A percentile compares a stretch with the other conserved stretches of the same genome.
Evolutionary conservation across 2,329 filamentous ascomycete species (phyloP).

Genomic region (Venturia effusa): DNA sequence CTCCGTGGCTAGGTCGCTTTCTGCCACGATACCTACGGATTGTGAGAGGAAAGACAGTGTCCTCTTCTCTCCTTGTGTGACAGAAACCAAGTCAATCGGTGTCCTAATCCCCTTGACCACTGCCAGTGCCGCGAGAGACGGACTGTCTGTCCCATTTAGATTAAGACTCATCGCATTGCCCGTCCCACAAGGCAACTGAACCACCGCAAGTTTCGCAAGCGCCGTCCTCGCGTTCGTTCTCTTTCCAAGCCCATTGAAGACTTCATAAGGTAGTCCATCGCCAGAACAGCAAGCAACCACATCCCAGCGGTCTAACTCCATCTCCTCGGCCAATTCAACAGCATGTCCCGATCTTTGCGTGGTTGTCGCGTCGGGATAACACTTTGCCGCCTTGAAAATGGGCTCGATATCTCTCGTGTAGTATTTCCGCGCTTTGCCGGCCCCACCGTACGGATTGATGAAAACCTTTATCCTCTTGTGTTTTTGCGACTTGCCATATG

Average conservation of each 20-base stretch:
- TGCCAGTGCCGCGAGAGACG: slow-evolving; percentile 65
- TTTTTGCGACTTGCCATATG: slow-evolving; percentile 59
- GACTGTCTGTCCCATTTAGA: slow-evolving; percentile 67
- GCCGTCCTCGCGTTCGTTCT: slow-evolving; percentile 65
- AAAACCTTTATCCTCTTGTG: slow-evolving; percentile 76
- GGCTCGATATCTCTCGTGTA: slow-evolving; percentile 70
- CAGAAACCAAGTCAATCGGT: slow-evolving; percentile 72
- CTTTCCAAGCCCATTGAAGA: slow-evolving; percentile 83
- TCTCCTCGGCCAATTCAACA: slow-evolving; percentile 58
- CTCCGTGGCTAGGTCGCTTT: slow-evolving; percentile 82
- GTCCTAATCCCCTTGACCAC: slow-evolving; percentile 83
- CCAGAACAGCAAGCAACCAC: slow-evolving; percentile 83
- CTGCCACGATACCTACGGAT: slow-evolving; percentile 78
- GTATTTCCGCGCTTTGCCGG: slow-evolving; percentile 60
- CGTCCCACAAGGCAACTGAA: slow-evolving; percentile 82
- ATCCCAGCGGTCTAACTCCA: slow-evolving; percentile 75
- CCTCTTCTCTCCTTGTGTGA: slow-evolving; percentile 62
- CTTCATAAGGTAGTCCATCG: slow-evolving; percentile 83
- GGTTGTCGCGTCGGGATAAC: slow-evolving; percentile 60
- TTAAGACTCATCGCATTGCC: slow-evolving; percentile 93
- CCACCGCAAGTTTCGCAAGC: slow-evolving; percentile 66
- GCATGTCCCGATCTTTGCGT: slow-evolving; percentile 70
- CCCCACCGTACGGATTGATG: slow-evolving; percentile 83
- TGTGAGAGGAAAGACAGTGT: slow-evolving; percentile 86
- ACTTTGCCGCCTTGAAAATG: slow-evolving; percentile 70